Conservation (phyloP, 2,329 filamentous ascomycete species). For the Talaromyces rugulosus region DNA sequence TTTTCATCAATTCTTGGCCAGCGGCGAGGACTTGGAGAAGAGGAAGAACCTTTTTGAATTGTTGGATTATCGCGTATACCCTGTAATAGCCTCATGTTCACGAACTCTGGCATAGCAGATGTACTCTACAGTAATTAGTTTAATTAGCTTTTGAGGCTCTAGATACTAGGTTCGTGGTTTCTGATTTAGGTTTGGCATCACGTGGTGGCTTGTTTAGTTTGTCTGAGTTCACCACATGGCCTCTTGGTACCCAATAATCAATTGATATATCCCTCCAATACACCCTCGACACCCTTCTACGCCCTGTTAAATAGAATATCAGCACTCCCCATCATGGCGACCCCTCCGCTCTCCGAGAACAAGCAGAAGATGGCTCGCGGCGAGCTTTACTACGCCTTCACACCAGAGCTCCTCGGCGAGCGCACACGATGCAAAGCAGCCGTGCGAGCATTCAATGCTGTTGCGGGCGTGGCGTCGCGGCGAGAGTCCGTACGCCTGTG, state of each 20-base stretch:
- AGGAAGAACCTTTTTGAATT: conserved; percentile 1
- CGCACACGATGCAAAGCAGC: conserved; percentile 58
- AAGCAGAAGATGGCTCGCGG: conserved; percentile 56
- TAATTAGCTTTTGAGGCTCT: too few relatives aligned
- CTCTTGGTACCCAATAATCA: too few relatives aligned
- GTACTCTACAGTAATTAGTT: too few relatives aligned
- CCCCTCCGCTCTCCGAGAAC: not conserved
- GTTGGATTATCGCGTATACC: too few relatives aligned
- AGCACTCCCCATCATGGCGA: not conserved
- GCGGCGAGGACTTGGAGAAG: conserved; percentile 34
- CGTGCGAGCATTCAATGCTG: conserved; percentile 57
- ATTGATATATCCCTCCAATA: too few relatives aligned
- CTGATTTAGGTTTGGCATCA: too few relatives aligned
- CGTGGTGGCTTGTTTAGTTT: too few relatives aligned
- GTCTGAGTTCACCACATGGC: too few relatives aligned
- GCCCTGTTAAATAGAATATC: not conserved
- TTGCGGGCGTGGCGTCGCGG: conserved; percentile 58
- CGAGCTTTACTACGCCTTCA: conserved; percentile 71
- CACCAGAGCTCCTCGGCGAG: conserved; percentile 60
- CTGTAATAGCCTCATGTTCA: too few relatives aligned
- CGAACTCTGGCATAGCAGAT: too few relatives aligned
- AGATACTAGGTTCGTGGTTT: too few relatives aligned
- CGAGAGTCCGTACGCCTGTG: conserved; percentile 60
- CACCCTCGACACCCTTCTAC: too few relatives aligned
- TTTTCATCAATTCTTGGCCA: conserved; percentile 42